These are phyloP conservation scores for Candida sanyaensis DNA, from an alignment of 1,139 yeast species.

Conservation along the genomic window DNA sequence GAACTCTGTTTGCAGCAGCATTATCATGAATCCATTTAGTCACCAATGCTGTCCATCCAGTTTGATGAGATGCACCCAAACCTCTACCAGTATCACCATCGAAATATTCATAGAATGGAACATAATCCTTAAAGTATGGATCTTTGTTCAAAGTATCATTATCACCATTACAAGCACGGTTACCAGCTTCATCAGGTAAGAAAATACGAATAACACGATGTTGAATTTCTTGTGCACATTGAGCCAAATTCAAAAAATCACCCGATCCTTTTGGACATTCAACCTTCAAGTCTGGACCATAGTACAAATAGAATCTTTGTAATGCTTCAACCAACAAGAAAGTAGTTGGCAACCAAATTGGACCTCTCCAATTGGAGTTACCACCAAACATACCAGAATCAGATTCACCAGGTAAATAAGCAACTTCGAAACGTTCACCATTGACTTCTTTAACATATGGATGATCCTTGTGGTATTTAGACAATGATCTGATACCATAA, in stretches of 20 bases:
- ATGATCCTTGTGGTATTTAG: conserved; percentile 83
- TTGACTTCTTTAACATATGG: conserved; percentile 88
- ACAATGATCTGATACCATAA: conserved; percentile 87
- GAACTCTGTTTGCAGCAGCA: conserved; percentile 65
- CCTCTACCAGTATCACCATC: conserved; percentile 97
- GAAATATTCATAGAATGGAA: conserved; percentile 86
- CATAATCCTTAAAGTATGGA: conserved; percentile 72
- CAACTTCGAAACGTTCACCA: conserved; percentile 73
- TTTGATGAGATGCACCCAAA: conserved; percentile 91
- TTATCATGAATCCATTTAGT: conserved; percentile 94
- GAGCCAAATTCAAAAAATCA: conserved; percentile 76
- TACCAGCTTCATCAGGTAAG: conserved; percentile 67
- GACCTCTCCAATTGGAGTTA: conserved; percentile 97
- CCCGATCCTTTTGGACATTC: conserved; percentile 94
- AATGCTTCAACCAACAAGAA: conserved; percentile 86
- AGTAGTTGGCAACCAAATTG: conserved; percentile 97
- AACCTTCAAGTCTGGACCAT: conserved; percentile 83
- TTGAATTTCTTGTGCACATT: conserved; percentile 90
- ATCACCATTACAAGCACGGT: conserved; percentile 82
- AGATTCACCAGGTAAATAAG: conserved; percentile 89
- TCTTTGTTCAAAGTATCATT: conserved; percentile 64
- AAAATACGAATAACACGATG: conserved; percentile 84
- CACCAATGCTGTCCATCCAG: conserved; percentile 96
- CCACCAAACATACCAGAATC: conserved; percentile 97
- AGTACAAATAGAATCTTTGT: conserved; percentile 86